phyloP scores from a whole-genome alignment of 495 filamentous ascomycete genomes.

The Penicillium canariense region DNA sequence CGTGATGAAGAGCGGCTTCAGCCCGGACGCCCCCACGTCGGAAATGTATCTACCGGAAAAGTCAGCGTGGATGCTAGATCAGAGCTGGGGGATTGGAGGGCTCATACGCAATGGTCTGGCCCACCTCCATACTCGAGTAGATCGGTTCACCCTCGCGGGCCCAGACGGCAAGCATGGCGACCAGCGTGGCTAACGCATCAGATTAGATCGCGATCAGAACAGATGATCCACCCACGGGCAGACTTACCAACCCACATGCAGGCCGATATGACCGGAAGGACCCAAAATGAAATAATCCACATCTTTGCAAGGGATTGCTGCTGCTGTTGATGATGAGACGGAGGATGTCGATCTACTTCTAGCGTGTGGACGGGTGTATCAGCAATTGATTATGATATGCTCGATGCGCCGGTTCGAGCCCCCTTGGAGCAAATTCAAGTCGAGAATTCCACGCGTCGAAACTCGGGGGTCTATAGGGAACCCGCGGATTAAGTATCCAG shows the following conservation, averaged over 20 bases:
- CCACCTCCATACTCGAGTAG: conserved; percentile 64
- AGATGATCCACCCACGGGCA: conserved; percentile 9
- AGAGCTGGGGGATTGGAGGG: not conserved
- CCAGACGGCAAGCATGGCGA: conserved; percentile 73
- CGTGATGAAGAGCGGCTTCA: conserved; percentile 87
- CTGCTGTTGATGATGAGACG: no score
- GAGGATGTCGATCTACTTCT: no score
- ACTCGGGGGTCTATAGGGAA: no score
- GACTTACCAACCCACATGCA: conserved; percentile 73
- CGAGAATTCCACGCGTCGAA: not conserved
- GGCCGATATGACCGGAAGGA: conserved; percentile 78
- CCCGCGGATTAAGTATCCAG: no score
- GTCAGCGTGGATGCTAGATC: not conserved
- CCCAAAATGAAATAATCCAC: conserved; percentile 62
- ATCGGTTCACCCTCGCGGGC: conserved; percentile 52
- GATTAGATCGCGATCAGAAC: conserved; percentile 7
- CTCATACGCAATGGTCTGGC: conserved; percentile 70
- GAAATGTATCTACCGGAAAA: conserved; percentile 55
- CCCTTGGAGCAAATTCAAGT: not conserved
- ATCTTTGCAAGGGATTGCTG: no score
- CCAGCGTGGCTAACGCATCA: conserved; percentile 53
- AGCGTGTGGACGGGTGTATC: no score
- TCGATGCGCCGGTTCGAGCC: not conserved
- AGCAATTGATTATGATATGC: no score
- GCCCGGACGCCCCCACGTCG: conserved; percentile 70